phyloP scores from a whole-genome alignment of 129 eudicot genomes.

The Scalesia atractyloides region DNA sequence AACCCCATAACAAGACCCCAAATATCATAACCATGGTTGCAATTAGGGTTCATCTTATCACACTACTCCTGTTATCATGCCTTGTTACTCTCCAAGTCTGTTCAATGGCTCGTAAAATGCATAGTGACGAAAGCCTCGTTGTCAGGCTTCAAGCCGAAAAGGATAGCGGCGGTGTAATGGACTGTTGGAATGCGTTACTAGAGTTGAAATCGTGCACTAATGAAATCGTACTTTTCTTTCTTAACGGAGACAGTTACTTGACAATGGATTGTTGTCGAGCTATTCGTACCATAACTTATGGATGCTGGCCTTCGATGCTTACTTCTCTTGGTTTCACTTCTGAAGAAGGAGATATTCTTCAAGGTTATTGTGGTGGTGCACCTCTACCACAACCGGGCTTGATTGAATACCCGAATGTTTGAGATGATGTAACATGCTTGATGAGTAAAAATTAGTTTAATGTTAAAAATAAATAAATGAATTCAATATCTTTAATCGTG shows the following conservation, averaged over 20 bases:
- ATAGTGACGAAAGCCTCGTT: neutral
- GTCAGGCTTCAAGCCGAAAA: conserved; percentile 36
- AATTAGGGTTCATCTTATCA: conserved; percentile 10
- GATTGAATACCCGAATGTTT: conserved; percentile 17
- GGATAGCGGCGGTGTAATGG: conserved; percentile 22
- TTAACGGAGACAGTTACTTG: conserved; percentile 69
- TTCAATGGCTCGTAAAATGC: conserved; percentile 10
- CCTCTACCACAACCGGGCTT: conserved; percentile 31
- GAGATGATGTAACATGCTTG: conserved; percentile 3
- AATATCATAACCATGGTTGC: conserved; percentile 27
- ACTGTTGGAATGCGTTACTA: conserved; percentile 58
- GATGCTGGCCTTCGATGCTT: conserved; percentile 78
- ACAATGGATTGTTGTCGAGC: conserved; percentile 65
- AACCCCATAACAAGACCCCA: no score
- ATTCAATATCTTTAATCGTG: no score
- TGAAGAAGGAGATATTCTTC: conserved; percentile 54
- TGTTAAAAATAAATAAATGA: no score
- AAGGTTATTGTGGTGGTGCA: conserved; percentile 55
- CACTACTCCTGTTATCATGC: conserved; percentile 26
- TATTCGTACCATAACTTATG: conserved; percentile 45
- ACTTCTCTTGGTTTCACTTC: conserved; percentile 44
- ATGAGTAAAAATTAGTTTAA: no score
- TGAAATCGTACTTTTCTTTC: conserved; percentile 61
- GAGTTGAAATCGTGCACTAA: conserved; percentile 62
- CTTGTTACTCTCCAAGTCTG: conserved; percentile 1